Conservation (phyloP, 2,329 filamentous ascomycete genomes). For the Aspergillus cejpii region DNA sequence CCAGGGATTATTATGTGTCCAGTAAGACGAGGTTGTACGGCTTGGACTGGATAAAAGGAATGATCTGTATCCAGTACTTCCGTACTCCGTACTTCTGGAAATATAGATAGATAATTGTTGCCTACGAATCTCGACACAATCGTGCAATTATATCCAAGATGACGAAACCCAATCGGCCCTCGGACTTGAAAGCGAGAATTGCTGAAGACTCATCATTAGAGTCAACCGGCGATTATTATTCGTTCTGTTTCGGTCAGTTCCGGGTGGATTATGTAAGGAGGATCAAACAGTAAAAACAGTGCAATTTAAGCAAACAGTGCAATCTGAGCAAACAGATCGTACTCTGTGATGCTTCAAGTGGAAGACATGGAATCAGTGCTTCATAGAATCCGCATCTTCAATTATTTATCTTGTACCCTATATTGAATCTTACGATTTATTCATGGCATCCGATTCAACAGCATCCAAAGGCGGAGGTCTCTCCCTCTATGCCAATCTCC, state of each 20-base stretch:
- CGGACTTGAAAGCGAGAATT: neutral
- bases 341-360: neutral
- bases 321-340: constrained; percentile 14
- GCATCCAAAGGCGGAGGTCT: constrained; percentile 43
- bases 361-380: neutral
- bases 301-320: constrained; percentile 11
- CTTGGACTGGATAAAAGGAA: constrained; percentile 1
- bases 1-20: constrained; percentile 1
- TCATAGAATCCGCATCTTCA: neutral
- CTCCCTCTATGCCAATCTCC: constrained; percentile 78
- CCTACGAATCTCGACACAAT: neutral
- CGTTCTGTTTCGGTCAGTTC: neutral
- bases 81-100: no score
- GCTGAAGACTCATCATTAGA: neutral
- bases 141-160: neutral
- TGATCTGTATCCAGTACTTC: no score
- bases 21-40: no score
- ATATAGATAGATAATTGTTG: neutral
- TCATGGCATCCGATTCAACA: constrained; percentile 29
- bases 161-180: neutral
- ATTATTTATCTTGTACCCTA: neutral
- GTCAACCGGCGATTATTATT: neutral
- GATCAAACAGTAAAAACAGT: neutral
- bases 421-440: neutral
- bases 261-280: neutral